Percentiles rank a stretch among this genome's conserved stretches.
Evolutionary conservation across 176 grass and related monocot genomes (phyloP).

Genomic region (Leersia perrieri): DNA sequence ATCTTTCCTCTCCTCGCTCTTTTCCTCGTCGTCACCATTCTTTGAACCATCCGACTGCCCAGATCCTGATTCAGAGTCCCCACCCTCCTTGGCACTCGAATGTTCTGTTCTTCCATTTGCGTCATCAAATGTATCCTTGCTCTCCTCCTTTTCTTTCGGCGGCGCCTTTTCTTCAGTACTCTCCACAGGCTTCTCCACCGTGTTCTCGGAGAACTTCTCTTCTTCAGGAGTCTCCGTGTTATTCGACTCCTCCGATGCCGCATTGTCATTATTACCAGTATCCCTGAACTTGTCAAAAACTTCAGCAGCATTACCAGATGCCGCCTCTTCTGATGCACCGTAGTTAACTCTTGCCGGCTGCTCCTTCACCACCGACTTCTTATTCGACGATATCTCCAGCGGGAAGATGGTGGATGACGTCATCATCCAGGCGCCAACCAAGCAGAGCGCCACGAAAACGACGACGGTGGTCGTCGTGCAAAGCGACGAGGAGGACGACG

Average conservation of each 20-base stretch:
- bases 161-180: conserved; percentile 43
- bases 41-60: conserved; percentile 25
- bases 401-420: conserved; percentile 77
- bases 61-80: conserved; percentile 8
- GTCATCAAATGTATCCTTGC: conserved; percentile 43
- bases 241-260: conserved; percentile 36
- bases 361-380: conserved; percentile 46
- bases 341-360: conserved; percentile 36
- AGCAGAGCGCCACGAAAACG: conserved; percentile 73
- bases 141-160: conserved; percentile 35
- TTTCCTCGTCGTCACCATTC: conserved; percentile 12
- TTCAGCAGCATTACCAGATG: conserved; percentile 37
- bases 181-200: conserved; percentile 35
- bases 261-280: conserved; percentile 38
- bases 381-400: conserved; percentile 43
- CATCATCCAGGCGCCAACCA: conserved; percentile 94
- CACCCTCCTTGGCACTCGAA: conserved; percentile 12
- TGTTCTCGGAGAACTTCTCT: conserved; percentile 43
- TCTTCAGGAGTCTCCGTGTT: conserved; percentile 41
- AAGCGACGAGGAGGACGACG: conserved; percentile 56
- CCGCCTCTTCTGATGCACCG: conserved; percentile 29
- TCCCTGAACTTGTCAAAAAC: conserved; percentile 42
- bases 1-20: conserved; percentile 17
- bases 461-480: conserved; percentile 75
- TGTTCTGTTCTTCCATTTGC: conserved; percentile 48